A percentile compares a stretch with the other conserved stretches of the same genome.
Conservation (phyloP, 2,329 filamentous ascomycete species). For the Alternaria angustiovoidea region DNA sequence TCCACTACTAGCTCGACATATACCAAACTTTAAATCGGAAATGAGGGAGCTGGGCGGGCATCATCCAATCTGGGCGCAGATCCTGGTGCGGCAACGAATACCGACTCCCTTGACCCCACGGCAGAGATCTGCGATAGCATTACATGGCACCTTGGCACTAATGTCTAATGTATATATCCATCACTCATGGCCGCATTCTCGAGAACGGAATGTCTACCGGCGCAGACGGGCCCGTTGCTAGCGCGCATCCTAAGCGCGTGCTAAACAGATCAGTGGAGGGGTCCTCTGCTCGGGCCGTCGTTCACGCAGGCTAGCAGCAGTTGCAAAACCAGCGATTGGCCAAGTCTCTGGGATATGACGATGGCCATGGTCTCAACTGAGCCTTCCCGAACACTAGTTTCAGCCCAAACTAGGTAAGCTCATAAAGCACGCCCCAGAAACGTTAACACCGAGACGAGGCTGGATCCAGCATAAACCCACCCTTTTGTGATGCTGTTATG, state of each 20-base stretch:
- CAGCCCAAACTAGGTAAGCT: background rate
- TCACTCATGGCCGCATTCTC: background rate
- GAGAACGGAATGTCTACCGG: background rate
- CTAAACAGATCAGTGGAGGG: background rate
- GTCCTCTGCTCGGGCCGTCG: background rate
- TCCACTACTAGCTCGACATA: background rate
- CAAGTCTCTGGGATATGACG: background rate
- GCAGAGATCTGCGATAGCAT: background rate
- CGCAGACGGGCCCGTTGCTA: background rate
- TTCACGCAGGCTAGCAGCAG: background rate
- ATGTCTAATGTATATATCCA: background rate
- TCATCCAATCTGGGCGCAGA: background rate
- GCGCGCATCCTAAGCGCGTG: background rate
- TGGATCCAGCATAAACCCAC: background rate
- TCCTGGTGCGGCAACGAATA: background rate
- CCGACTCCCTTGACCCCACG: background rate
- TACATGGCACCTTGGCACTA: background rate
- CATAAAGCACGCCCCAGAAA: background rate
- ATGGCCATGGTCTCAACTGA: background rate
- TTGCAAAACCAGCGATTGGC: background rate
- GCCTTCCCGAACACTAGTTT: background rate
- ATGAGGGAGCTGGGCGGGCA: background rate
- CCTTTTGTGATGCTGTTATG: background rate
- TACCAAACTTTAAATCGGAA: background rate
- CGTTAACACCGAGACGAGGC: background rate